Percentiles rank a stretch among this genome's conserved stretches.
phyloP scores from a whole-genome alignment of 768 basidiomycete species.

The Russula dissimulans region DNA sequence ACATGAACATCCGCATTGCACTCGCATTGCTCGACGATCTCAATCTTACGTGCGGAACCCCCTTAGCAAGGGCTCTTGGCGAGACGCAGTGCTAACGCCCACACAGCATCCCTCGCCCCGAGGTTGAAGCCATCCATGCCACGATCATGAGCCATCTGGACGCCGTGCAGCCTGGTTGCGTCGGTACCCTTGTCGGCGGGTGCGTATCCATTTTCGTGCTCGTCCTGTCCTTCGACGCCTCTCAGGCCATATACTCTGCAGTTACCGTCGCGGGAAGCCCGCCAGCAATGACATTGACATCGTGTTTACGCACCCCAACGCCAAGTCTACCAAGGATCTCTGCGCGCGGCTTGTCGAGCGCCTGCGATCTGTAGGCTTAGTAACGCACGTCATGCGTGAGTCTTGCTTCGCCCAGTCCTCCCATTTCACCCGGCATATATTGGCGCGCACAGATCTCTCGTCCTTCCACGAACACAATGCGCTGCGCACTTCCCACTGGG shows the following conservation, averaged over 20 bases:
- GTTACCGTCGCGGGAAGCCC: constrained; percentile 77
- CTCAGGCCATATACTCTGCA: constrained; percentile 22
- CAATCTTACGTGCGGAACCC: constrained; percentile 32
- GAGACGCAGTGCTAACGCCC: neutral
- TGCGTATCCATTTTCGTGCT: constrained; percentile 22
- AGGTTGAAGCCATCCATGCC: constrained; percentile 70
- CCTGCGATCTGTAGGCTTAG: constrained; percentile 50
- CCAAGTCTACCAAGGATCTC: constrained; percentile 47
- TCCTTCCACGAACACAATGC: constrained; percentile 48
- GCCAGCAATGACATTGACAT: constrained; percentile 85
- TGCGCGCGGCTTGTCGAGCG: constrained; percentile 49
- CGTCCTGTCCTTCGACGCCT: neutral
- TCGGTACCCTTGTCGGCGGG: constrained; percentile 78
- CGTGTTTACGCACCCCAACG: constrained; percentile 67
- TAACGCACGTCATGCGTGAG: constrained; percentile 82
- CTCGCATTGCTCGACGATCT: constrained; percentile 54
- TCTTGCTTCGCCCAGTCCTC: constrained; percentile 12
- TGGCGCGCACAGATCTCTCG: constrained; percentile 39
- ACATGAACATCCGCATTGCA: constrained; percentile 40
- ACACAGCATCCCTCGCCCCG: constrained; percentile 58
- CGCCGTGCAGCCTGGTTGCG: constrained; percentile 53
- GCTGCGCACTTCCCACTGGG: constrained; percentile 54
- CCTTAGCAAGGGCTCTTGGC: neutral
- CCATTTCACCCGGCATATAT: neutral
- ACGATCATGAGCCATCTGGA: constrained; percentile 61